Percentiles rank a stretch among this genome's conserved stretches.
Evolutionary conservation across 257 asterid genomes (phyloP).

Genomic region (Thymus mandschuricus): DNA sequence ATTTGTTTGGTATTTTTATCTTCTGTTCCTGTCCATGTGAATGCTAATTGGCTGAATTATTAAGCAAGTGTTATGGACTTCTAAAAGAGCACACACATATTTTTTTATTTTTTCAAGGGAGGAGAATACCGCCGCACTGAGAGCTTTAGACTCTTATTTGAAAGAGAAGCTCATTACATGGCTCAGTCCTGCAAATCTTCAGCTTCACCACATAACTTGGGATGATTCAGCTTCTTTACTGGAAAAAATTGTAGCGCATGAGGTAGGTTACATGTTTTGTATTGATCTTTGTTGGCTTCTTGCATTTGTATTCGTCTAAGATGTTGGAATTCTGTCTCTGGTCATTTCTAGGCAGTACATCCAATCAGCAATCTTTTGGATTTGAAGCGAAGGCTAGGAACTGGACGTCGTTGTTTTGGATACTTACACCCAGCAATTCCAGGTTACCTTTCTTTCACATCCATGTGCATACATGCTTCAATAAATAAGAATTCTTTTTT

Average conservation of each 20-base stretch:
- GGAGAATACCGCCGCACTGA: conserved; percentile 65
- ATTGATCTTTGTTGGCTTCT: conserved; percentile 13
- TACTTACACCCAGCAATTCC: conserved; percentile 95
- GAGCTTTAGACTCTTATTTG: conserved; percentile 87
- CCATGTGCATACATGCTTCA: background rate
- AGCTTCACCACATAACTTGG: conserved; percentile 88
- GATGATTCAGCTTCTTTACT: conserved; percentile 95
- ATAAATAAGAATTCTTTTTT: too few relatives aligned
- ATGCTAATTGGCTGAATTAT: conserved; percentile 12
- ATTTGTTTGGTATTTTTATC: conserved; percentile 8
- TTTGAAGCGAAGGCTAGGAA: conserved; percentile 89
- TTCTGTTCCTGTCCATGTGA: conserved; percentile 21
- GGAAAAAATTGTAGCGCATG: conserved; percentile 93
- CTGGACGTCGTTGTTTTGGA: conserved; percentile 95
- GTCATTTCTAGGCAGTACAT: conserved; percentile 80
- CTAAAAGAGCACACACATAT: conserved; percentile 9
- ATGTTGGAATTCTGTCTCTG: conserved; percentile 10
- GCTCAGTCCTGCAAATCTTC: conserved; percentile 96
- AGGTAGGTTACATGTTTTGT: conserved; percentile 49
- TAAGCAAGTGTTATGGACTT: background rate
- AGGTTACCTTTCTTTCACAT: conserved; percentile 51
- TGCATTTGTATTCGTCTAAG: conserved; percentile 10
- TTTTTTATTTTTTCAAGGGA: conserved; percentile 51
- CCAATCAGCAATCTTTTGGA: conserved; percentile 93
- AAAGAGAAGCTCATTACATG: conserved; percentile 91